Conservation (phyloP, 306 rosid species). For the Ormosia semicastrata region DNA sequence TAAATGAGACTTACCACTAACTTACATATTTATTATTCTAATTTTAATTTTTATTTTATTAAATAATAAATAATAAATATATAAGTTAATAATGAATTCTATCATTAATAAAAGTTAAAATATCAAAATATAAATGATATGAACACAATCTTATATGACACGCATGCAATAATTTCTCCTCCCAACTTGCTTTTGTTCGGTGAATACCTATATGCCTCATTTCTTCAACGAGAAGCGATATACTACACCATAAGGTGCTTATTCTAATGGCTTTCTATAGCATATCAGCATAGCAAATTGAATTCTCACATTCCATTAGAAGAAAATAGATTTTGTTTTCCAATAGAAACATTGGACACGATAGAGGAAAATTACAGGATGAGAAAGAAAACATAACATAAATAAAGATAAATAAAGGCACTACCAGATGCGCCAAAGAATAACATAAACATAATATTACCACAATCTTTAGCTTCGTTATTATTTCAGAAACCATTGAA, state of each 20-base stretch:
- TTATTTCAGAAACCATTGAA: neutral
- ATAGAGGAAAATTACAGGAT: neutral
- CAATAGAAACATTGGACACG: neutral
- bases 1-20: too few species aligned
- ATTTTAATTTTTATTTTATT: too few species aligned
- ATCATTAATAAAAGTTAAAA: too few species aligned
- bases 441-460: neutral
- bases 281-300: neutral
- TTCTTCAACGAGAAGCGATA: neutral
- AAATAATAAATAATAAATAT: too few species aligned
- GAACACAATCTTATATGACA: too few species aligned
- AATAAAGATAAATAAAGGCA: neutral
- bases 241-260: neutral
- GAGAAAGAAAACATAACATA: neutral
- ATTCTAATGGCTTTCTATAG: neutral
- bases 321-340: neutral
- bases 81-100: too few species aligned
- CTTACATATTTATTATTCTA: too few species aligned
- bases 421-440: neutral
- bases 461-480: neutral
- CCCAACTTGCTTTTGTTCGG: slow-evolving; percentile 19
- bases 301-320: neutral
- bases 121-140: too few species aligned
- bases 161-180: neutral
- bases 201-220: neutral